Evolutionary conservation across 345 rosid genomes (phyloP), one percentile per base, ranked within the genome.

Genomic region (Rhizophora apiculata): DNA sequence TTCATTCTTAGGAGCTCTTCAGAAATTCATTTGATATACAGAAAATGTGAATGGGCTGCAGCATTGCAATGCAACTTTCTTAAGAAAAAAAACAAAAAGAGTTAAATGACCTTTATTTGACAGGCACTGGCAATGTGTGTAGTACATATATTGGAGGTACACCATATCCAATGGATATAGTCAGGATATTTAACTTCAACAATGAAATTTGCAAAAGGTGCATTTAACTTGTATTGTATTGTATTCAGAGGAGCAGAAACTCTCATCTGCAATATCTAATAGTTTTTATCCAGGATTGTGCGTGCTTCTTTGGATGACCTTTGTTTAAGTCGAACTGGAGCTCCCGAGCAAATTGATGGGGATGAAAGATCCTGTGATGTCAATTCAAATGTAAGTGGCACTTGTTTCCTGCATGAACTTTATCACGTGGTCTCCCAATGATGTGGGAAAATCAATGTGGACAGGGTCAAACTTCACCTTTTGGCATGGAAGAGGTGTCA

Each of bases 81-180:
- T 34, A 32, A 6, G 1, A 15, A 8, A 11, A 20, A 10, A 29
- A 54, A 66, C 9, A 1, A 2, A 4, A 20, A 8, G 58, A 20
- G 21, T 54, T 29, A 26, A 63, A 29, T 56, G 8, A 60, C 36
- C 16, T 52, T 32, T 67, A 8, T 76, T 78, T 58, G 55, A 70
- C 83, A 89, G 97, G 89, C 76, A 79, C 90, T 34, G 97, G 97
- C 76, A 82, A 78, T 69, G 90, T 88, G 60, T 94, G 98, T 80
- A 87, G 81, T 70, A 75, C 88, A 59, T 83, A 78, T 73, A 72
- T 80, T 64, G 97, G 90, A 70, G 77, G 37, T 20, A 69, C 68
- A 4, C 96, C 91, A 7, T 79, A 76, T 76, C 72, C 93, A 43
- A 79, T 87, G 81, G 99, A 92, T 31, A 90, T 92, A 74, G 87